Base-by-base conservation (phyloP, 2,329 filamentous ascomycete genomes). In the Sclerotinia trifoliorum region DNA sequence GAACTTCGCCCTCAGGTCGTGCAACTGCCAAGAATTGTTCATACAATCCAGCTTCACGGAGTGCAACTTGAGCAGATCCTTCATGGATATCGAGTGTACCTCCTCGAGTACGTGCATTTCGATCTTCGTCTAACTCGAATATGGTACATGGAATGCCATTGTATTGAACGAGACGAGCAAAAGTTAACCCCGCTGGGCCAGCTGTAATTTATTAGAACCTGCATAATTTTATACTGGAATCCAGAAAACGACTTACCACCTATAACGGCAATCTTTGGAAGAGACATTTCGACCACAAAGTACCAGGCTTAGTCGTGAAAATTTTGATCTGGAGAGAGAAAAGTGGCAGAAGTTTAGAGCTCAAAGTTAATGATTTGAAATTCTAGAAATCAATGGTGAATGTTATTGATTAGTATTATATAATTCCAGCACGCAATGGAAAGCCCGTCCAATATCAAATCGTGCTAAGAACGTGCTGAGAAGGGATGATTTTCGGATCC, bases 41-140 rank as follows among this genome's bases (percentile, higher is more conserved):
- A 35, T 75, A 69, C 1, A 78, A 68, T 2, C 76, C 75, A 19
- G 75, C 75, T 42, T 74, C 75, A 32, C 70, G 51, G 11, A 78
- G 70, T 10, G 75, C 76, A 42, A 67, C 69, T 65, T 77, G 77
- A 1, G 77, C 77, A 0, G 74, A 70, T 21, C 74, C 65, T 2
- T 73, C 71, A 58, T 78, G 77, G 67, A 86, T 83, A 61, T 84
- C 84, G 5, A 86, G 76, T 44, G 83, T 84, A 2, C 83, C 84
- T 5, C 68, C 68, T 52, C 48, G 26, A 21, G 44, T 62, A 48
- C 56, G 61, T 49, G 67, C 65, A 52, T 68, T 66, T 11, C 44
- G 39, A 54, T 57, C 66, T 32, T 51, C 57, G 17, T 78, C 75
- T 26, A 75, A 72, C 70, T 79, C 77, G 65, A 75, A 78, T n/a